Evolutionary conservation across 2,329 filamentous ascomycete species (phyloP), one percentile per base, ranked within the genome.

Genomic region (Rhexocercosporidium sp.): DNA sequence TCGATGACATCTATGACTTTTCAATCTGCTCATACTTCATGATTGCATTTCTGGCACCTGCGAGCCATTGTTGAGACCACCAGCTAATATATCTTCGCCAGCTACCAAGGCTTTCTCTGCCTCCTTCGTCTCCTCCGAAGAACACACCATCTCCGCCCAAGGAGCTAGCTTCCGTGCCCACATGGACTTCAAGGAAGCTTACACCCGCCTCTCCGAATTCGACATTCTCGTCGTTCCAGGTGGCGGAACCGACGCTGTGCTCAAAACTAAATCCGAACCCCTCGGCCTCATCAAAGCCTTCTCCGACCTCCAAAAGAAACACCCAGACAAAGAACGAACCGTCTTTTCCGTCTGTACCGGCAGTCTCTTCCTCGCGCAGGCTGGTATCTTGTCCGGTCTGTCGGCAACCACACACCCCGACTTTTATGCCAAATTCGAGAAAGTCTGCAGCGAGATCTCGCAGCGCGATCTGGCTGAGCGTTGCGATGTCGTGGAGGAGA

Each of bases 361-460:
- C 70, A 86, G 90, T 51, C 87, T 95, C 76, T 87, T 95, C 81
- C 87, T 95, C 60, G 93, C 90, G 69, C 84, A 92, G 76, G 86
- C 90, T 75, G 92, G 92, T 72, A 88, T 96, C 77, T 87, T 96
- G 69, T 88, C 90, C 71, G 93, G 93, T 70, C 84, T 96, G 29
- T 89, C 90, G 34, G 92, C 92, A 73, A 96, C 93, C 70, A 95
- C 92, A 66, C 93, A 96, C 79, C 90, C 92, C 68, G 92, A 96
- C 80, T 89, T 84, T 81, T 85, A 94, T 75, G 93, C 92, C 78
- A 90, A 88, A 72, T 88, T 96, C 76, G 93, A 96, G 84, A 94
- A 89, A 74, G 81, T 94, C 73, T 94, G 91, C 84, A 92, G 91
- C 78, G 89, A 92, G 71, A 88, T 89, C 57, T 87, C 91, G 54